A percentile compares a stretch with the other conserved stretches of the same genome.
Conservation (phyloP, 106 monocot genomes). For the Posidonia australis region DNA sequence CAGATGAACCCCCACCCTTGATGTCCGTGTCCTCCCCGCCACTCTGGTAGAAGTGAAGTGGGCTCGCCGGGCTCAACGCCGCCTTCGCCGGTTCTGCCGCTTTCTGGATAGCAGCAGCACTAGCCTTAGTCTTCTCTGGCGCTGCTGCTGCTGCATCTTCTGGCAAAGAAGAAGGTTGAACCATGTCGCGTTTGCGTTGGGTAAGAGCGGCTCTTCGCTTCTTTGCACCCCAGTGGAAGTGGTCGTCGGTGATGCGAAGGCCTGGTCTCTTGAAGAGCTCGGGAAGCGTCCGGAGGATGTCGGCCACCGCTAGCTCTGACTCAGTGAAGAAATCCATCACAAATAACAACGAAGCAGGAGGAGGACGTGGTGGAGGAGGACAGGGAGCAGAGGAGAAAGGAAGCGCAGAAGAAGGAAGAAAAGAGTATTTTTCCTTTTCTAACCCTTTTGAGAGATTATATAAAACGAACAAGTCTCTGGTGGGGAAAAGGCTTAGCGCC, state of each 20-base stretch:
- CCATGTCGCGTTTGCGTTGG: neutral
- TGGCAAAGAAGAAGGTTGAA: neutral
- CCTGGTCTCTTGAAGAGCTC: neutral
- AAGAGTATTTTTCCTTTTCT: too few relatives aligned
- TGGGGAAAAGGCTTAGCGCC: too few relatives aligned
- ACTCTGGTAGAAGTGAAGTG: constrained; percentile 2
- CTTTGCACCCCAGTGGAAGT: neutral
- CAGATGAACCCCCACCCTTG: neutral
- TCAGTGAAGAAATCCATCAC: neutral
- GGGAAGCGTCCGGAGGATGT: neutral
- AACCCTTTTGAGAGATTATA: too few relatives aligned
- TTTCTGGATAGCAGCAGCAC: neutral
- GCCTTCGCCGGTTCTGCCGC: neutral
- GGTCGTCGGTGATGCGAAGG: neutral
- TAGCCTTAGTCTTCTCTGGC: neutral
- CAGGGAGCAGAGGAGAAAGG: too few relatives aligned
- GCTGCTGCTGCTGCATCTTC: too few relatives aligned
- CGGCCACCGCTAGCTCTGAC: neutral
- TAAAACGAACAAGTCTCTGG: too few relatives aligned
- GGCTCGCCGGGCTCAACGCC: neutral
- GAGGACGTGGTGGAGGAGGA: neutral
- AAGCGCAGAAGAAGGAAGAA: too few relatives aligned
- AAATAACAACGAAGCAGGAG: neutral
- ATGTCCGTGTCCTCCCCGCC: neutral
- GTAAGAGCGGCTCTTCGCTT: neutral